Percentiles rank a stretch among this genome's conserved stretches.
phyloP scores from a whole-genome alignment of 2,329 filamentous ascomycete species.

The Exophiala sp. region DNA sequence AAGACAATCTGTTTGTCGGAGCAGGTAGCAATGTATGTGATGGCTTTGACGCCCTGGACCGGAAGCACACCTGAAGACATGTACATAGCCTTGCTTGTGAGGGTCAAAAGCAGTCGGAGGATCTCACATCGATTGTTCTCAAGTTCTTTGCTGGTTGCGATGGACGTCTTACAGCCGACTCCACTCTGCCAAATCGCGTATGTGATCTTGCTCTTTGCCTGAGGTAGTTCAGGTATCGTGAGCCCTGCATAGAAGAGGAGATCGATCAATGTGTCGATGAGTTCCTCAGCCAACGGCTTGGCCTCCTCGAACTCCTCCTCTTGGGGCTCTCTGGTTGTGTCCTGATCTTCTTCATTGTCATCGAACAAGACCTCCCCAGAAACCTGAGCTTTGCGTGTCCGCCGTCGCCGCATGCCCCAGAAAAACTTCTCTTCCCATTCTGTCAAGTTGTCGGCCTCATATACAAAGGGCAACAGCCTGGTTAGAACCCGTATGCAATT shows the following conservation, averaged over 20 bases:
- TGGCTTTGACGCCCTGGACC: slow-evolving; percentile 73
- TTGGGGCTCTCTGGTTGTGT: slow-evolving; percentile 40
- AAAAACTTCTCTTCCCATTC: slow-evolving; percentile 93
- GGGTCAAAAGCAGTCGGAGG: slow-evolving; percentile 75
- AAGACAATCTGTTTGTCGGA: slow-evolving; percentile 88
- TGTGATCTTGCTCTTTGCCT: slow-evolving; percentile 73
- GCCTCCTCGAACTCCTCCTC: slow-evolving; percentile 71
- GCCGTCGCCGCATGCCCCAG: slow-evolving; percentile 73
- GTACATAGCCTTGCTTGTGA: slow-evolving; percentile 92
- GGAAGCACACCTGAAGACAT: slow-evolving; percentile 76
- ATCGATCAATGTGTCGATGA: slow-evolving; percentile 85
- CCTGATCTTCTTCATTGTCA: slow-evolving; percentile 58
- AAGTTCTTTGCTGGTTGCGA: slow-evolving; percentile 83
- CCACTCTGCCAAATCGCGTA: slow-evolving; percentile 98
- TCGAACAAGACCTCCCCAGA: slow-evolving; percentile 81
- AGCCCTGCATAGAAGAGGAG: slow-evolving; percentile 89
- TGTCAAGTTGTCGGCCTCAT: slow-evolving; percentile 79
- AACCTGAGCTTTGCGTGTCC: slow-evolving; percentile 63
- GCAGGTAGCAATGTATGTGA: slow-evolving; percentile 85
- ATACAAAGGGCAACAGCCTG: slow-evolving; percentile 82
- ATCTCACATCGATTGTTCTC: slow-evolving; percentile 93
- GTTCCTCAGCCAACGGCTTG: slow-evolving; percentile 85
- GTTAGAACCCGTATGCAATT: slow-evolving; percentile 94
- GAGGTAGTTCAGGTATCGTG: slow-evolving; percentile 70
- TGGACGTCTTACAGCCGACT: slow-evolving; percentile 86